Evolutionary conservation across 2,329 filamentous ascomycete species (phyloP).

Genomic region (Cladosporium sp.): DNA sequence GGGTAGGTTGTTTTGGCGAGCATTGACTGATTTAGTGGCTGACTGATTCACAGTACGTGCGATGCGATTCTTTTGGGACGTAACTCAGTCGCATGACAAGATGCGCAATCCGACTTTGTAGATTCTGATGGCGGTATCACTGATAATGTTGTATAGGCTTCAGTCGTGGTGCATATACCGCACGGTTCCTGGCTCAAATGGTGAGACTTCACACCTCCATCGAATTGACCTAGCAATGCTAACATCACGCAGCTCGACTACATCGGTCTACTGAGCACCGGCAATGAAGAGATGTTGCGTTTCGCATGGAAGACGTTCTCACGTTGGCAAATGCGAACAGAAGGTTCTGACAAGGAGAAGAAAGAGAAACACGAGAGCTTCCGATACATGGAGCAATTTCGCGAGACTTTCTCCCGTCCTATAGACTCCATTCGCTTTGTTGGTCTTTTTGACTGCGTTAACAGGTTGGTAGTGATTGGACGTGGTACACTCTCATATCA

Average conservation of each 20-base stretch:
- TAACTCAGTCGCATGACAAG: neutral
- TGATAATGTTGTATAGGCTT: slow-evolving; percentile 28
- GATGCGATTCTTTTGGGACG: neutral
- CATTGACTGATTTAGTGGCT: neutral
- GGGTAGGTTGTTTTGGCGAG: slow-evolving; percentile 18
- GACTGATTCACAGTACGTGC: slow-evolving; percentile 1
- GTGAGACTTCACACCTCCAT: neutral
- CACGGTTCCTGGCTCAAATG: slow-evolving; percentile 61
- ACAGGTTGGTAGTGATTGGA: slow-evolving; percentile 57
- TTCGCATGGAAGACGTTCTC: slow-evolving; percentile 85
- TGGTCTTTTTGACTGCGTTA: slow-evolving; percentile 80
- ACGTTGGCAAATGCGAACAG: slow-evolving; percentile 67
- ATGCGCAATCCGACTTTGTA: neutral
- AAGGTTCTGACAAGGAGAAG: slow-evolving; percentile 46
- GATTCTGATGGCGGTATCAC: neutral
- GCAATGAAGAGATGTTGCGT: slow-evolving; percentile 81
- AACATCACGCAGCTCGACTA: slow-evolving; percentile 63
- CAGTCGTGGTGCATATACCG: slow-evolving; percentile 39
- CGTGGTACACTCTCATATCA: neutral
- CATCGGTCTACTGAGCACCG: slow-evolving; percentile 75
- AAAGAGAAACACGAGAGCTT: slow-evolving; percentile 63
- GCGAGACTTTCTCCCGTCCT: slow-evolving; percentile 77
- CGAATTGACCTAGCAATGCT: slow-evolving; percentile 46
- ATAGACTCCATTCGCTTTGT: slow-evolving; percentile 74
- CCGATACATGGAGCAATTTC: slow-evolving; percentile 74